Percentiles rank a stretch among this genome's conserved stretches.
Evolutionary conservation across 345 rosid species (phyloP).

Genomic region (Eucalyptus coolabah): DNA sequence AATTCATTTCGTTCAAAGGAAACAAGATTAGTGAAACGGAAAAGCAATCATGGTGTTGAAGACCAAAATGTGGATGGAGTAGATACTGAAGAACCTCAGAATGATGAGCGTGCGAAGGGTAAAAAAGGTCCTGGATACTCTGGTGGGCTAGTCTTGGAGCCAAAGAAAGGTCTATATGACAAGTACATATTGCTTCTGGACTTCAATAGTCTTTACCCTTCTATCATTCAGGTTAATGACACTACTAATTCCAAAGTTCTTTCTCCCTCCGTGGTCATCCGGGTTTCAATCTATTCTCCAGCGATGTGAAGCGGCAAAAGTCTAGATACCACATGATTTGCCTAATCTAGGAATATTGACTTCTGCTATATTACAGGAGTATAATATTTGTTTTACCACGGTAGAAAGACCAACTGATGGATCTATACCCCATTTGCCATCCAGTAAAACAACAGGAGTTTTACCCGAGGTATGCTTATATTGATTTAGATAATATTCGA

Average conservation of each 20-base stretch:
- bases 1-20: conserved; percentile 41
- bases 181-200: conserved; percentile 88
- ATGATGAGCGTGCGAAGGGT: conserved; percentile 33
- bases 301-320: background rate
- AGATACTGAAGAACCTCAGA: conserved; percentile 29
- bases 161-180: conserved; percentile 92
- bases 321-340: background rate
- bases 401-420: conserved; percentile 79
- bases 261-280: background rate
- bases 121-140: conserved; percentile 92
- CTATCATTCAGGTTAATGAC: conserved; percentile 84
- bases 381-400: conserved; percentile 95
- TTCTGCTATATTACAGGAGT: conserved; percentile 50
- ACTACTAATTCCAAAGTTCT: background rate
- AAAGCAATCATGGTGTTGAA: conserved; percentile 28
- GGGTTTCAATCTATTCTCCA: background rate
- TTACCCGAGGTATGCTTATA: conserved; percentile 67
- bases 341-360: background rate
- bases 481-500: background rate
- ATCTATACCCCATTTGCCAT: conserved; percentile 57
- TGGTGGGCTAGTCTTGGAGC: conserved; percentile 98
- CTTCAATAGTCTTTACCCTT: conserved; percentile 97
- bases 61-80: conserved; percentile 30
- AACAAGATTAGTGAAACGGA: conserved; percentile 42
- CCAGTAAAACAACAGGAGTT: conserved; percentile 61